Evolutionary conservation across 495 filamentous ascomycete species (phyloP).

Genomic region (Immersiella caudata): DNA sequence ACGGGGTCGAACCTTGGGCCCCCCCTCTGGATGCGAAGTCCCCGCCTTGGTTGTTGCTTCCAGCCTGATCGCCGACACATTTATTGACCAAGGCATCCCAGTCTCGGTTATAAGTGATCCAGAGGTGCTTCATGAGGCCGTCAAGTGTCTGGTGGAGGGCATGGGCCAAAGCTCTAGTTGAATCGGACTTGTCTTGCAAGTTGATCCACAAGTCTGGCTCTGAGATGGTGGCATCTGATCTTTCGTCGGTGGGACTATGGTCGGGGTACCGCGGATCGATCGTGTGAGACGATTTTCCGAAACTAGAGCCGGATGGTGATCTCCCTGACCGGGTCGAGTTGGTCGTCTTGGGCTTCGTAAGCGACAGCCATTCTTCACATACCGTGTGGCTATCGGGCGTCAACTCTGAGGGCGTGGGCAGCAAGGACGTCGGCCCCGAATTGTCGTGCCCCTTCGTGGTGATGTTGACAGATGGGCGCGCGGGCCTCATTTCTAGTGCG

Average conservation of each 20-base stretch:
- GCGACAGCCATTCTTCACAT: constrained; percentile 5
- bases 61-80: constrained; percentile 22
- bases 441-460: not conserved
- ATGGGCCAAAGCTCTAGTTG: constrained; percentile 18
- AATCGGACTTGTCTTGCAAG: constrained; percentile 9
- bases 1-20: constrained; percentile 5
- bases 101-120: constrained; percentile 31
- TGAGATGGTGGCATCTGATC: constrained; percentile 34
- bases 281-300: constrained; percentile 19
- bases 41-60: constrained; percentile 7
- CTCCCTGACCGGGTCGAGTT: constrained; percentile 2
- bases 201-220: constrained; percentile 31
- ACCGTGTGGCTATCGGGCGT: not conserved
- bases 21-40: constrained; percentile 11
- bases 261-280: constrained; percentile 14
- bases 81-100: constrained; percentile 31
- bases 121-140: constrained; percentile 24
- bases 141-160: constrained; percentile 24
- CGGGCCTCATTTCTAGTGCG: not conserved
- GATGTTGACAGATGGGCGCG: not conserved
- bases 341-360: not conserved
- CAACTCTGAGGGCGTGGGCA: not conserved
- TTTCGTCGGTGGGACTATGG: constrained; percentile 28
- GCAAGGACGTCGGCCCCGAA: not conserved
- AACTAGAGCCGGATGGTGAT: constrained; percentile 32